phyloP scores from a whole-genome alignment of 1,139 yeast species.

The Candida sojae region DNA sequence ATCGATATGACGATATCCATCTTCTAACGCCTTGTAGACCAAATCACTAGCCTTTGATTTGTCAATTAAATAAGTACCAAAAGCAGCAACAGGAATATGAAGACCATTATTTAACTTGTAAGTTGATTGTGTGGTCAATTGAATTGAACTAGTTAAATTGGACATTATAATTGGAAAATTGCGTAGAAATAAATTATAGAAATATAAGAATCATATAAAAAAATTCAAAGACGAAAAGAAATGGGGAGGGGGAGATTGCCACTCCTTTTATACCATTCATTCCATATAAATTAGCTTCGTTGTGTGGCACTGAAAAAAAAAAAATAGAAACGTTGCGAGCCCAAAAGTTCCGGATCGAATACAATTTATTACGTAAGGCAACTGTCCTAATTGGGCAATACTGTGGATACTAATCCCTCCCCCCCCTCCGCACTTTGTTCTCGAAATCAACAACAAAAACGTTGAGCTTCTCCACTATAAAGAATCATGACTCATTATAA shows the following conservation, averaged over 20 bases:
- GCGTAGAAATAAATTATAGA: background rate
- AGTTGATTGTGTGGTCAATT: slow-evolving; percentile 28
- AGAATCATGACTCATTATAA: no score
- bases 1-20: slow-evolving; percentile 67
- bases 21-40: slow-evolving; percentile 46
- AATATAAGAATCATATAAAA: background rate
- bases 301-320: no score
- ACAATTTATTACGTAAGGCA: no score
- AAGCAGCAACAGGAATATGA: slow-evolving; percentile 43
- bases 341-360: no score
- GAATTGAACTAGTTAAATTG: slow-evolving; percentile 22
- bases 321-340: no score
- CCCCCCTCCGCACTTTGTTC: no score
- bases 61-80: slow-evolving; percentile 35
- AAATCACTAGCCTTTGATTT: slow-evolving; percentile 24
- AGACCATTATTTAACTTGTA: slow-evolving; percentile 39
- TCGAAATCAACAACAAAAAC: no score
- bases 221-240: background rate
- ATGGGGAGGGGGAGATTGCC: background rate
- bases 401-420: no score
- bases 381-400: no score
- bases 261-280: background rate
- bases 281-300: no score
- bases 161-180: slow-evolving; percentile 6
- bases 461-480: no score